Base-by-base conservation (phyloP, 139 green algal genomes). In the Volvox africanus region DNA sequence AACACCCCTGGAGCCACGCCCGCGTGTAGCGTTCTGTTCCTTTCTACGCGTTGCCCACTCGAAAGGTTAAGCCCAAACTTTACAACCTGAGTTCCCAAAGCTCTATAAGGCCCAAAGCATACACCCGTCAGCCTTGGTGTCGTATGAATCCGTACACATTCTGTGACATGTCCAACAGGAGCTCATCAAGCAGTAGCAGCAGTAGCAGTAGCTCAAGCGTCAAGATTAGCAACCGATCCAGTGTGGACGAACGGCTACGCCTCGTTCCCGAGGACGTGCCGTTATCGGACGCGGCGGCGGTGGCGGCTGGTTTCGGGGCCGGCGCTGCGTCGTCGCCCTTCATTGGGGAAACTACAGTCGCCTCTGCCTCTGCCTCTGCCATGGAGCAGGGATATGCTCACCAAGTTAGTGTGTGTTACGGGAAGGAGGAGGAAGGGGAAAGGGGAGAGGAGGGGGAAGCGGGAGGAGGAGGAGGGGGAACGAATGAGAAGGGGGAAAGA, bases 241-340 rank as follows among this genome's bases (percentile, higher is more conserved):
- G 71, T 44, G 11, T 90, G n/a, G 86, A 90, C 26, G 86, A 90
- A 69, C 86, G 86, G 50, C 73, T 83, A 69, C 71, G 86, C 21
- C 73, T 90, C 69, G 71, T 90, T 5, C n/a, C 50, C 0, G 24
- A 22, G 21, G 67, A 62, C 21, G 2, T 26, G 30, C 16, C 2
- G 1, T 20, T 62, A 1, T 84, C 86, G 50, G 86, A 83, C 19
- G 30, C 30, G 30, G 86, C 12, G 1, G 18, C 44, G 85, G 26
- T 37, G 83, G 5, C 24, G 24, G 62, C 19, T 19, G 32, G 24
- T 32, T 65, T 30, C 11, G 81, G 61, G 14, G 82, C 9, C 3
- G n/a, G 61, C 18, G 81, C 55, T 9, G 61, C 30, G 9, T n/a
- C 3, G 61, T 5, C 50, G 28, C 24, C 50, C 26, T 37, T 32